These are phyloP conservation scores for Colletotrichum tofieldiae DNA, from an alignment of 2,329 filamentous ascomycete species.

Conservation along the genomic window DNA sequence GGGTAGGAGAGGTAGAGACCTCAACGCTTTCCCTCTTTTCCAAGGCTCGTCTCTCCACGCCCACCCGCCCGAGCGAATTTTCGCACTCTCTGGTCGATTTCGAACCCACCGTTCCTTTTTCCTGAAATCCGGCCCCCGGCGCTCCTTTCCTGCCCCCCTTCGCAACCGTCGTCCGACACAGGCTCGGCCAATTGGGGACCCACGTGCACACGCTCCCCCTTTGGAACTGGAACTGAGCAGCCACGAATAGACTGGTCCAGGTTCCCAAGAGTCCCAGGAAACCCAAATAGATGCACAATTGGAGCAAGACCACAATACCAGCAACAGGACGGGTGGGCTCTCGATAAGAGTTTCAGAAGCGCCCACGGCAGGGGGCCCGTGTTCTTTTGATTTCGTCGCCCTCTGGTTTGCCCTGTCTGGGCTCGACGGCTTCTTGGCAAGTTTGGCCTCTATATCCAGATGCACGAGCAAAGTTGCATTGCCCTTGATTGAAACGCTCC, in stretches of 20 bases:
- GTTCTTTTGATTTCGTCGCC: conserved; percentile 7
- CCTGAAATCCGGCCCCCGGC: neutral
- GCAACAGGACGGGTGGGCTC: conserved; percentile 12
- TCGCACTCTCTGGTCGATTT: conserved; percentile 9
- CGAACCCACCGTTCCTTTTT: conserved; percentile 44
- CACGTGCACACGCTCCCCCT: conserved; percentile 46
- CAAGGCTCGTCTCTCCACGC: neutral
- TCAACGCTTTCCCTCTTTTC: conserved; percentile 12
- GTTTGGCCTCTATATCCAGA: conserved; percentile 23
- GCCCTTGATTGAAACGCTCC: conserved; percentile 33
- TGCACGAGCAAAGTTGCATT: conserved; percentile 32
- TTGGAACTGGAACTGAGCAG: conserved; percentile 8
- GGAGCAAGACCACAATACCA: too few relatives aligned
- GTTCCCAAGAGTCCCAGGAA: conserved; percentile 2
- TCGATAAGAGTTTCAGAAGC: conserved; percentile 32
- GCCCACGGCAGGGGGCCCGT: conserved; percentile 4
- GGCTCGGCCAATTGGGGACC: conserved; percentile 46
- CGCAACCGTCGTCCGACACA: conserved; percentile 10
- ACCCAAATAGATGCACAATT: conserved; percentile 5
- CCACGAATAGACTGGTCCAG: conserved; percentile 20
- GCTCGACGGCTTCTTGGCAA: conserved; percentile 29
- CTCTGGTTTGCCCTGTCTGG: conserved; percentile 12
- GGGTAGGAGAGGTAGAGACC: conserved; percentile 5
- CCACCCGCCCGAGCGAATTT: neutral
- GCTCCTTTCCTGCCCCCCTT: conserved; percentile 8